Evolutionary conservation across 2,329 filamentous ascomycete genomes (phyloP).

Genomic region (Talaromyces sp.): DNA sequence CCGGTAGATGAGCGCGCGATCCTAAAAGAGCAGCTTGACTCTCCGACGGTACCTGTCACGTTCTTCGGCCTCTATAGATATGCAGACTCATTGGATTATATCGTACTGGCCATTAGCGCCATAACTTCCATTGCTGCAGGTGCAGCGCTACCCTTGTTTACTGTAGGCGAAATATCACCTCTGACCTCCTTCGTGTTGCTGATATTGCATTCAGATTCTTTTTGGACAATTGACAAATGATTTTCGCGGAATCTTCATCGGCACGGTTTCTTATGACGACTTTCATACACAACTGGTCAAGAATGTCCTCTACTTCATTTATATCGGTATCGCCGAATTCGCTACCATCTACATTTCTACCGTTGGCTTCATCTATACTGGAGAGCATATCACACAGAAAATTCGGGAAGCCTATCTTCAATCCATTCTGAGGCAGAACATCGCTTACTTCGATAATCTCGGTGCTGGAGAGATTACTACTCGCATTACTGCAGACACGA

Average conservation of each 20-base stretch:
- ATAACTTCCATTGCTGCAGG: conserved; percentile 66
- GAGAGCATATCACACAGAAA: conserved; percentile 52
- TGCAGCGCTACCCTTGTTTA: conserved; percentile 73
- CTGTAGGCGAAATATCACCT: conserved; percentile 39
- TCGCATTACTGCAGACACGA: conserved; percentile 41
- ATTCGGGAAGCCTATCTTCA: conserved; percentile 52
- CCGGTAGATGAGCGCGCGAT: conserved; percentile 61
- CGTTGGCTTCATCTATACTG: conserved; percentile 52
- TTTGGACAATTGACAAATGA: conserved; percentile 70
- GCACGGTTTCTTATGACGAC: conserved; percentile 31
- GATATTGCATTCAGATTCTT: conserved; percentile 40
- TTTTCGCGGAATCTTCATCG: conserved; percentile 60
- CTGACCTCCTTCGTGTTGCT: not conserved
- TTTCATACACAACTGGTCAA: not conserved
- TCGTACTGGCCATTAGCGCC: conserved; percentile 57
- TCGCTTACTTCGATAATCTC: conserved; percentile 37
- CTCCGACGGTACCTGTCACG: conserved; percentile 59
- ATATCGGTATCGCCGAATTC: conserved; percentile 53
- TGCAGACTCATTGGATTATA: conserved; percentile 57
- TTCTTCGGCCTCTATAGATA: conserved; percentile 64
- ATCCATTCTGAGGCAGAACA: conserved; percentile 51
- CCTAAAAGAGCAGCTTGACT: conserved; percentile 62
- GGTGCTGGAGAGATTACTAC: conserved; percentile 25
- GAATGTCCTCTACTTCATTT: conserved; percentile 35
- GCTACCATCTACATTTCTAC: conserved; percentile 54